Evolutionary conservation across 1,284 basidiomycete species (phyloP).

Genomic region (Cerrena zonata): DNA sequence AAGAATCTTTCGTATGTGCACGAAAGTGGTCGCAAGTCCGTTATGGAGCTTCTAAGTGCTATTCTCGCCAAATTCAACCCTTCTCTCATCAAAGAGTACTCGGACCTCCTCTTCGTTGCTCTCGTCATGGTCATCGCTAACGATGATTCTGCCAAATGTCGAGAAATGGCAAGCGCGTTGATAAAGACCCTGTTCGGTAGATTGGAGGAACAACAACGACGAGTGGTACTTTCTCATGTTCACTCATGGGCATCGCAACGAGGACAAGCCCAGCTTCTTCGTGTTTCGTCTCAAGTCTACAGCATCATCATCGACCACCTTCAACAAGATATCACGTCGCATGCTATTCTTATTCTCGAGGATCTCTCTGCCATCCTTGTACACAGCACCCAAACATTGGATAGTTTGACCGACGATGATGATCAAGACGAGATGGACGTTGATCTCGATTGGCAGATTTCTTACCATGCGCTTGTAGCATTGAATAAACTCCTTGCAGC

Average conservation of each 20-base stretch:
- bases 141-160: conserved; percentile 84
- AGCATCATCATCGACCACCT: conserved; percentile 72
- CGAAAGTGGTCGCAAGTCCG: conserved; percentile 86
- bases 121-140: conserved; percentile 92
- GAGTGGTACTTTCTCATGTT: conserved; percentile 64
- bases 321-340: conserved; percentile 42
- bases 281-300: conserved; percentile 77
- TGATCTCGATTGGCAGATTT: conserved; percentile 73
- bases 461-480: conserved; percentile 76
- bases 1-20: conserved; percentile 90
- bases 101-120: conserved; percentile 87
- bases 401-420: conserved; percentile 28
- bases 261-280: conserved; percentile 53
- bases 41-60: conserved; percentile 85
- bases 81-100: conserved; percentile 72
- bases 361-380: conserved; percentile 52
- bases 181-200: conserved; percentile 72
- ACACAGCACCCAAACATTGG: conserved; percentile 39
- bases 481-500: conserved; percentile 61
- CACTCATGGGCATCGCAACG: conserved; percentile 76
- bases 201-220: conserved; percentile 58
- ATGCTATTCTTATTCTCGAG: conserved; percentile 51
- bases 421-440: conserved; percentile 40
- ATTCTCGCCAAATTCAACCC: conserved; percentile 83
- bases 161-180: conserved; percentile 80